Evolutionary conservation across 1,139 yeast genomes (phyloP), one percentile per base, ranked within the genome.

Genomic region (Yamadazyma spencermartinsiae): DNA sequence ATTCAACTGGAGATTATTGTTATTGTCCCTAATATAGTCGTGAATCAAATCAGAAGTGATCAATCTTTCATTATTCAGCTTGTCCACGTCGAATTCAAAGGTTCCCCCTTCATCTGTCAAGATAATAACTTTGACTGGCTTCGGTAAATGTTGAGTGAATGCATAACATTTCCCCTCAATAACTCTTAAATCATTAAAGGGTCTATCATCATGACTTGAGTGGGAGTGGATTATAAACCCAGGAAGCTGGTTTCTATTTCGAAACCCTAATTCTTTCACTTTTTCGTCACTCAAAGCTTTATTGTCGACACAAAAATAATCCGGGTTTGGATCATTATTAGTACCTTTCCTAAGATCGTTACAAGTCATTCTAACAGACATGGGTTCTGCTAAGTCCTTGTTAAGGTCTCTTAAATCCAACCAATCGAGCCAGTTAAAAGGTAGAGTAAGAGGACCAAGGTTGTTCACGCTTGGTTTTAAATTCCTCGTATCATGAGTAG

Each of bases 351-450:
- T 36, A 26, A 63, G 49, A 31, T 48, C 45, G 25, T 44, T 43
- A 48, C 70, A 65, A 11, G 40, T 43, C 19, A 50, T 46, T 29
- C 60, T 45, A 18, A 51, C 44, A n/a, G 40, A 35, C 40, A 52
- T 38, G 4, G 58, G 56, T 34, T 49, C 48, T 11, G 42, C 25
- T 21, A 57, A 41, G 18, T 58, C 55, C 2, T 49, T 45, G 36
- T 59, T 55, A 25, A 57, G 40, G 8, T 39, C 17, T 3, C 59
- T 56, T 33, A 57, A 43, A 41, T 60, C 63, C 19, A 52, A 45
- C 67, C 67, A 61, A 37, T 61, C 67, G 2, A 51, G 42, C 67
- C 66, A 61, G 28, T 56, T 54, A 38, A 61, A 61, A 5, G 65
- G 65, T 17, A 61, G 50, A n/a, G 41, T 46, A 4, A 56, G 44